Percentiles rank a stretch among this genome's conserved stretches.
Conservation (phyloP, 495 filamentous ascomycete genomes). For the Podospora tetraspora region DNA sequence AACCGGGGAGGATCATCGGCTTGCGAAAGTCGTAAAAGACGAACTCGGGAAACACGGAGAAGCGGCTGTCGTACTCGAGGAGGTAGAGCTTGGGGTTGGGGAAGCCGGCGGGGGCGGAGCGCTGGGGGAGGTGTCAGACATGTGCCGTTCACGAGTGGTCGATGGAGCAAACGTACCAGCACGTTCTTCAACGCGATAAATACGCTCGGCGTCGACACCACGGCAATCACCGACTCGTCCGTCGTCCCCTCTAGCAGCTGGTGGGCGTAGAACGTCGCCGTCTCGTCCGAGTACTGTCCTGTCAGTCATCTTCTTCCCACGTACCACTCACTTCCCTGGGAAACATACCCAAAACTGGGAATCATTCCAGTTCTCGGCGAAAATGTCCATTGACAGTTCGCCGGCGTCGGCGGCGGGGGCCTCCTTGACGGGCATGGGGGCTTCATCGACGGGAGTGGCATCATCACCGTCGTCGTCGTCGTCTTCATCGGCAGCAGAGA, state of each 20-base stretch:
- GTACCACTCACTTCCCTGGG: too few relatives aligned
- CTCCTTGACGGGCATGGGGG: too few relatives aligned
- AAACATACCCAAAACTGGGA: slow-evolving; percentile 68
- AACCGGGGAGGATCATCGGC: slow-evolving; percentile 57
- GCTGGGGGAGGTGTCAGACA: slow-evolving; percentile 22
- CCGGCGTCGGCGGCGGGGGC: slow-evolving; percentile 12
- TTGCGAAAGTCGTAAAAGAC: slow-evolving; percentile 65
- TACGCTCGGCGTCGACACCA: slow-evolving; percentile 70
- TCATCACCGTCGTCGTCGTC: neutral
- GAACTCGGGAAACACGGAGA: slow-evolving; percentile 65
- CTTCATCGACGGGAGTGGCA: slow-evolving; percentile 20
- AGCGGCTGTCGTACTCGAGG: slow-evolving; percentile 67
- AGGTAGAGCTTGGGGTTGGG: slow-evolving; percentile 53
- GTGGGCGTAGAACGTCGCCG: slow-evolving; percentile 55
- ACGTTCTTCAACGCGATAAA: slow-evolving; percentile 70
- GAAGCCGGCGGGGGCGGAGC: slow-evolving; percentile 24
- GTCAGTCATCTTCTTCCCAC: too few relatives aligned
- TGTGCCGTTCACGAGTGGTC: neutral
- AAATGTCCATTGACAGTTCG: slow-evolving; percentile 60
- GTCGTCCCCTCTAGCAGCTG: slow-evolving; percentile 55
- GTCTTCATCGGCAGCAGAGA: neutral
- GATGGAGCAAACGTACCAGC: slow-evolving; percentile 40
- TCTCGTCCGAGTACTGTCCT: slow-evolving; percentile 62
- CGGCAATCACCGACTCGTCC: slow-evolving; percentile 51
- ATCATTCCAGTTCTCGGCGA: slow-evolving; percentile 76